Base-by-base conservation (phyloP, 805 yeast species). In the Brettanomyces custersianus region DNA sequence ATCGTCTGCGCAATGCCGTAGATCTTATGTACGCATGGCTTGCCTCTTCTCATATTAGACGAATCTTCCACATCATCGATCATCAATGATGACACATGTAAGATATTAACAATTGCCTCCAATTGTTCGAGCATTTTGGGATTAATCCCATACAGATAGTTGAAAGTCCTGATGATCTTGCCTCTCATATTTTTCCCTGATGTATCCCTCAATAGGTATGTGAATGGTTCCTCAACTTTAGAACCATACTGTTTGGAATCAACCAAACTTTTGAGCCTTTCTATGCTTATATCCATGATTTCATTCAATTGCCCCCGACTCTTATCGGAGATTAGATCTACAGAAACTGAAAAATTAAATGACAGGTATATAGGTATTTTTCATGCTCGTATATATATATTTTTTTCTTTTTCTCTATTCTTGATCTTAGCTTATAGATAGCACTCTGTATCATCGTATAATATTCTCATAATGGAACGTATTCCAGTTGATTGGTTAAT, bases 31-130 rank as follows among this genome's bases (percentile, higher is more conserved):
- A 95, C 83, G 4, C 84, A 77, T 1, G 87, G 86, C 24, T 63
- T 56, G 1, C 96, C 96, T 28, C 97, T 57, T 44, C 97, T 65
- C 31, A 75, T 60, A 16, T 57, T 59, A 0, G 94, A 80, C 28
- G 59, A 64, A 54, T 88, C 97, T 52, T 88, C 97, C 20, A 88
- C 81, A 49, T 88, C 97, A 55, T 88, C 97, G 27, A 88, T 74
- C 35, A 81, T 57, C 39, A 81, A 54, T 9, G 86, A 77, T 0
- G 87, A 73, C 4, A 73, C 67, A 53, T 82, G 92, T 20, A 82
- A 56, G 29, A 70, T 67, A 41, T 72, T 75, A n/a, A 80, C 66
- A 20, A 77, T 59, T 9, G 57, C 50, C 22, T 68, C 62, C 9
- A 82, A 62, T 25, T 53, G 51, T 1, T 38, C 45, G 8, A 79